Conservation (phyloP, 2,329 filamentous ascomycete genomes). For the Teratosphaeria destructans region DNA sequence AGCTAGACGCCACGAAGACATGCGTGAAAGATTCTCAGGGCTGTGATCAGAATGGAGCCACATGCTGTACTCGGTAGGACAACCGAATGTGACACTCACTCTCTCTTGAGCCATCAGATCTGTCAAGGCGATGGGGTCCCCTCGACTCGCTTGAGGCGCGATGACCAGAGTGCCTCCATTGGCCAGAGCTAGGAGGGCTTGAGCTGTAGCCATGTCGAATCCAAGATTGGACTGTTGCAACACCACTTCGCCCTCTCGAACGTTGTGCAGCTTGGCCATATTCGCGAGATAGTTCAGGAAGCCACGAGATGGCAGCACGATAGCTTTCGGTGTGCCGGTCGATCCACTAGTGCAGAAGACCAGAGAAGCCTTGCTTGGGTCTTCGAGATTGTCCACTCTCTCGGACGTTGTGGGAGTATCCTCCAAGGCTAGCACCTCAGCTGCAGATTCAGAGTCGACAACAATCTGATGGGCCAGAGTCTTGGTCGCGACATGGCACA, state of each 20-base stretch:
- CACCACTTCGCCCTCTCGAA: background rate
- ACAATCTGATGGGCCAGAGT: background rate
- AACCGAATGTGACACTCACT: background rate
- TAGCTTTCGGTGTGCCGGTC: background rate
- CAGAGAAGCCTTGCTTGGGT: background rate
- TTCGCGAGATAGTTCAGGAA: background rate
- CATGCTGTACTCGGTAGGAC: background rate
- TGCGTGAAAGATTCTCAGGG: background rate
- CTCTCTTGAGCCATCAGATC: background rate
- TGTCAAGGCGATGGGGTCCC: background rate
- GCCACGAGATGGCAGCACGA: background rate
- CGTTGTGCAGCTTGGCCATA: background rate
- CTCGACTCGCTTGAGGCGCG: background rate
- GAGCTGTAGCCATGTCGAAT: background rate
- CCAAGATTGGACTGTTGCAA: background rate
- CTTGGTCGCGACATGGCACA: background rate
- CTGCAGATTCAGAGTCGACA: background rate
- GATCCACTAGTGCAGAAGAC: background rate
- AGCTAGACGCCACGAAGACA: background rate
- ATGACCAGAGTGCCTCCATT: background rate
- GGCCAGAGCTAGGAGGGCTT: background rate
- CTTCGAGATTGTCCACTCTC: background rate
- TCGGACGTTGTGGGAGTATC: background rate
- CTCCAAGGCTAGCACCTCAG: background rate
- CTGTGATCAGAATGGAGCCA: background rate